These are phyloP conservation scores for Picea engelmannii DNA, from an alignment of 83 land plant genomes.

Conservation along the genomic window DNA sequence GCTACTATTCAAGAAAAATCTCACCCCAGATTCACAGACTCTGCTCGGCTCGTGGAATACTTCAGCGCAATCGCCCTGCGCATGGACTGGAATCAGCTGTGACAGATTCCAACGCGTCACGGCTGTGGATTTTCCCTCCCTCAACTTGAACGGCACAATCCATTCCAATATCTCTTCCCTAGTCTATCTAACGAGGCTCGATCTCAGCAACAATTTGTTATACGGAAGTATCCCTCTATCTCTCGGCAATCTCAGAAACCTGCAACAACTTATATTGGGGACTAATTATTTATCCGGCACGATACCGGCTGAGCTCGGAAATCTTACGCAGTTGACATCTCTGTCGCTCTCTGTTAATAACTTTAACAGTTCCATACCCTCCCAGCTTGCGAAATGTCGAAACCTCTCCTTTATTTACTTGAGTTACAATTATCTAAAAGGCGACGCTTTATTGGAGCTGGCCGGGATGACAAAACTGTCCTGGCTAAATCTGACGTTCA, in stretches of 20 bases:
- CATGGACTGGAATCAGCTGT: slow-evolving; percentile 15
- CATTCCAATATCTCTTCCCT: slow-evolving; percentile 12
- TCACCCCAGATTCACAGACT: neutral
- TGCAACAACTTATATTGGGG: neutral
- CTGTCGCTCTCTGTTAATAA: neutral
- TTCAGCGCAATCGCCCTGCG: neutral
- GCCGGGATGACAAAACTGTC: neutral
- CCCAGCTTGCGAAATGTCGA: neutral
- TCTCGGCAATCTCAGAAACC: slow-evolving; percentile 14
- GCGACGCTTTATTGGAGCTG: neutral
- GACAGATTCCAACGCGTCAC: neutral
- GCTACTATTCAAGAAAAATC: neutral
- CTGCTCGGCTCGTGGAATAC: neutral
- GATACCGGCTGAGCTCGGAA: neutral
- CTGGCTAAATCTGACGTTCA: no score
- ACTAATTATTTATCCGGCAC: neutral
- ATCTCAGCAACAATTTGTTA: slow-evolving; percentile 16
- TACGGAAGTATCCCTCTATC: slow-evolving; percentile 12
- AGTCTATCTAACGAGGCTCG: slow-evolving; percentile 10
- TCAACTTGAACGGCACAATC: slow-evolving; percentile 11
- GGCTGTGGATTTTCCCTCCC: neutral
- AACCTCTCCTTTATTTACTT: neutral
- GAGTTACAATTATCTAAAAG: neutral
- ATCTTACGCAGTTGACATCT: neutral
- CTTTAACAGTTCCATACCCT: neutral